A percentile compares a stretch with the other conserved stretches of the same genome.
These are phyloP conservation scores for Mikania micrantha DNA, from an alignment of 129 eudicot genomes.

Conservation along the genomic window DNA sequence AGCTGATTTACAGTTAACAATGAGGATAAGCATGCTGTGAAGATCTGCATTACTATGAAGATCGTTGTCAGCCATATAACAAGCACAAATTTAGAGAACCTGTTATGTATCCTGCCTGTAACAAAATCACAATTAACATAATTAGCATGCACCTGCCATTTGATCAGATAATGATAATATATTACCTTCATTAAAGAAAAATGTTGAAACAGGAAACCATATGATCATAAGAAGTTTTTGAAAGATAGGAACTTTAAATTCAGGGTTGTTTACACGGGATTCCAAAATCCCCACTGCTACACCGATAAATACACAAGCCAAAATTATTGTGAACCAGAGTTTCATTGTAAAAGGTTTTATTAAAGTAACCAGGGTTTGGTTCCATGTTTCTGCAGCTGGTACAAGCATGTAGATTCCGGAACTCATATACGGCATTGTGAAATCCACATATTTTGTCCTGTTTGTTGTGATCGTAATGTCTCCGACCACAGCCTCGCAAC, in stretches of 20 bases:
- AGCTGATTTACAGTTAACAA: constrained; percentile 22
- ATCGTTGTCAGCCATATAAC: constrained; percentile 15
- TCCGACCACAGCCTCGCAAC: constrained; percentile 13
- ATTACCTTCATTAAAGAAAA: constrained; percentile 22
- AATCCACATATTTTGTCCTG: constrained; percentile 4
- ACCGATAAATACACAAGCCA: not conserved
- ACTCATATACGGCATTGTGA: constrained; percentile 20
- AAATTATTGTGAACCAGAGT: constrained; percentile 13
- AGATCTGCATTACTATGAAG: constrained; percentile 21
- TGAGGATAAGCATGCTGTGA: constrained; percentile 20
- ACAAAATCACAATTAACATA: not conserved
- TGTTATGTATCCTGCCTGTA: constrained; percentile 16
- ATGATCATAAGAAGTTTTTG: constrained; percentile 5
- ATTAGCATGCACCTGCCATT: too few relatives aligned
- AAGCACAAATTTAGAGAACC: constrained; percentile 22
- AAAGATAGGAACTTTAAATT: constrained; percentile 3
- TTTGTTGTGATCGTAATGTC: constrained; percentile 15
- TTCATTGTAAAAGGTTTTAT: constrained; percentile 11
- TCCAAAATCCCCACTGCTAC: constrained; percentile 12
- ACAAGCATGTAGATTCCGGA: constrained; percentile 19
- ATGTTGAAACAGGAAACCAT: constrained; percentile 20
- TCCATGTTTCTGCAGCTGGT: constrained; percentile 7
- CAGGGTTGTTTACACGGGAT: constrained; percentile 15
- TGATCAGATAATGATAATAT: too few relatives aligned
- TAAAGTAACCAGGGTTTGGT: constrained; percentile 20